These are phyloP conservation scores for Berberis vulgaris DNA, from an alignment of 164 flowering plant genomes.

Conservation along the genomic window DNA sequence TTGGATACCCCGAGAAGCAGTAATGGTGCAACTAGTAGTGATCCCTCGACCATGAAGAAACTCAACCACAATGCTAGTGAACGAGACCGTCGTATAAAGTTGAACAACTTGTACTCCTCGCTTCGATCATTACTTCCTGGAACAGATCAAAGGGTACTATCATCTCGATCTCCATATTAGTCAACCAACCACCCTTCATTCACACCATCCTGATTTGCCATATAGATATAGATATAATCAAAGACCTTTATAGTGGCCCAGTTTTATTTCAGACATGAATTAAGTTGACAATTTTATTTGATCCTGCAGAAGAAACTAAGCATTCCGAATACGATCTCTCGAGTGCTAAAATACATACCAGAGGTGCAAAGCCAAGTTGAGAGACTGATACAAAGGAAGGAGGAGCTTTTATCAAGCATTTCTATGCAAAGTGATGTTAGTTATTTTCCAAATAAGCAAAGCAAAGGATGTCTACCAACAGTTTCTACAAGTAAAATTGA, in stretches of 20 bases:
- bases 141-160: conserved; percentile 42
- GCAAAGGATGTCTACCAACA: background rate
- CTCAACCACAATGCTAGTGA: conserved; percentile 70
- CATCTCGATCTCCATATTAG: background rate
- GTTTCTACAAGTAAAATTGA: conserved; percentile 26
- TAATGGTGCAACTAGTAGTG: background rate
- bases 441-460: background rate
- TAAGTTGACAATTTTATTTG: background rate
- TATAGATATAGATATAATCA: no score
- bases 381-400: conserved; percentile 27
- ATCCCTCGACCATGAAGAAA: conserved; percentile 29
- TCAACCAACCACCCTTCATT: no score
- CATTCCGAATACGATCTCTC: conserved; percentile 48
- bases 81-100: conserved; percentile 61
- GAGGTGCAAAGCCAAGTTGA: conserved; percentile 52
- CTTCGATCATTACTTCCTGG: conserved; percentile 57
- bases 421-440: conserved; percentile 11
- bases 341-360: conserved; percentile 50
- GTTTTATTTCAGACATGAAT: background rate
- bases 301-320: conserved; percentile 46
- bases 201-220: no score
- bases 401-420: conserved; percentile 28
- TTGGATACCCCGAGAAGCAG: background rate
- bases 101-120: conserved; percentile 44
- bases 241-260: no score